phyloP scores from a whole-genome alignment of 2,329 filamentous ascomycete species.

The Epichloe sp. region DNA sequence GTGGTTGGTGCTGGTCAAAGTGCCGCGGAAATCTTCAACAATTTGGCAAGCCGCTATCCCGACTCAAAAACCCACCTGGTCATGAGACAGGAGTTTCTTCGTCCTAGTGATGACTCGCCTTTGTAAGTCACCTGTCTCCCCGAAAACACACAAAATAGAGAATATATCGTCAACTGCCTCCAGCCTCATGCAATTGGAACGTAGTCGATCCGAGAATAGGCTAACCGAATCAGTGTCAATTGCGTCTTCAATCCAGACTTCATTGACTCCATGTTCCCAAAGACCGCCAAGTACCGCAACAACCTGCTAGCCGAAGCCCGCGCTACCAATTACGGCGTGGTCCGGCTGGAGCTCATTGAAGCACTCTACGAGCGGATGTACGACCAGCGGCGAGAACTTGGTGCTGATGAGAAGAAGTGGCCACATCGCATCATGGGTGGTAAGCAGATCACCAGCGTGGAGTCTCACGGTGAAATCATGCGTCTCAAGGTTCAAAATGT shows the following conservation, averaged over 20 bases:
- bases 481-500: constrained; percentile 44
- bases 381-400: constrained; percentile 61
- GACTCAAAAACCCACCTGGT: constrained; percentile 66
- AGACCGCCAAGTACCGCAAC: constrained; percentile 48
- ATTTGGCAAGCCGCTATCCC: constrained; percentile 70
- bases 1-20: constrained; percentile 86
- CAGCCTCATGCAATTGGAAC: neutral
- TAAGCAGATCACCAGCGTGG: constrained; percentile 52
- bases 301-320: constrained; percentile 54
- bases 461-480: constrained; percentile 37
- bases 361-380: constrained; percentile 81
- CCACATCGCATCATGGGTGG: constrained; percentile 66
- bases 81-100: constrained; percentile 71
- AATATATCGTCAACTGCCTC: neutral
- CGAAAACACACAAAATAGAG: neutral
- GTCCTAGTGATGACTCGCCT: constrained; percentile 88
- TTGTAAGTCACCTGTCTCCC: constrained; percentile 48
- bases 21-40: constrained; percentile 89
- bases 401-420: constrained; percentile 59
- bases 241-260: constrained; percentile 88
- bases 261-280: constrained; percentile 63
- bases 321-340: constrained; percentile 88
- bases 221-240: constrained; percentile 53
- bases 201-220: neutral
- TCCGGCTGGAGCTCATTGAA: constrained; percentile 82